Percentiles rank a stretch among this genome's conserved stretches.
Evolutionary conservation across 345 rosid genomes (phyloP).

Genomic region (Acer campestre): DNA sequence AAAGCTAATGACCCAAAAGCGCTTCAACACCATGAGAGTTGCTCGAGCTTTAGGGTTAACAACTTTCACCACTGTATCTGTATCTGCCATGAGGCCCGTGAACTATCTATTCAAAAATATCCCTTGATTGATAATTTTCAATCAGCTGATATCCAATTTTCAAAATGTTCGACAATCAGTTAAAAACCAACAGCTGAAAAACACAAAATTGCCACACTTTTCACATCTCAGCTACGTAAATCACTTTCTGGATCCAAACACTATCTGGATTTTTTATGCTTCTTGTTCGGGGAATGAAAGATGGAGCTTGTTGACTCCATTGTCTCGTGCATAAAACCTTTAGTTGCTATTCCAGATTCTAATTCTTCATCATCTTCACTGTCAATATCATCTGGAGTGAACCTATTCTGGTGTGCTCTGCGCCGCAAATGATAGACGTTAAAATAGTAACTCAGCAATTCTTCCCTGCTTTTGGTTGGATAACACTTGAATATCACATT

Average conservation of each 20-base stretch:
- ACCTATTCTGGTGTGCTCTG: conserved; percentile 76
- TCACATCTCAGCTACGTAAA: conserved; percentile 1
- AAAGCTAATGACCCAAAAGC: conserved; percentile 7
- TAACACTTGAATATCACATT: conserved; percentile 45
- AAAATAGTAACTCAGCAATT: conserved; percentile 71
- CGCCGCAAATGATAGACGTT: conserved; percentile 73
- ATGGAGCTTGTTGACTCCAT: conserved; percentile 41
- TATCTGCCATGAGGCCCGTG: not conserved
- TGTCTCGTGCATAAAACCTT: conserved; percentile 30
- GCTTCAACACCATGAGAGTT: not conserved
- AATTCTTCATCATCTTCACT: conserved; percentile 70
- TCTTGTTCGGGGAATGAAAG: conserved; percentile 60
- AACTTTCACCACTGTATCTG: not conserved
- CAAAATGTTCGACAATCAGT: not conserved
- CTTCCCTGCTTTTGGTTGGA: conserved; percentile 51
- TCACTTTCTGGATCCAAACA: not conserved
- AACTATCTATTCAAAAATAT: not conserved
- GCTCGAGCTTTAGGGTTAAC: conserved; percentile 9
- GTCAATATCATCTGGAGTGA: conserved; percentile 43
- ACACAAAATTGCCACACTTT: conserved; percentile 3
- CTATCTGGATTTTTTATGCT: conserved; percentile 31
- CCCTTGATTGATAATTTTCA: not conserved
- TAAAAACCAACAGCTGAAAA: not conserved
- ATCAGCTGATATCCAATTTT: not conserved
- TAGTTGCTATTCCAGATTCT: conserved; percentile 28